Conservation (phyloP, 2,329 filamentous ascomycete genomes). For the Pseudogymnoascus sp. region DNA sequence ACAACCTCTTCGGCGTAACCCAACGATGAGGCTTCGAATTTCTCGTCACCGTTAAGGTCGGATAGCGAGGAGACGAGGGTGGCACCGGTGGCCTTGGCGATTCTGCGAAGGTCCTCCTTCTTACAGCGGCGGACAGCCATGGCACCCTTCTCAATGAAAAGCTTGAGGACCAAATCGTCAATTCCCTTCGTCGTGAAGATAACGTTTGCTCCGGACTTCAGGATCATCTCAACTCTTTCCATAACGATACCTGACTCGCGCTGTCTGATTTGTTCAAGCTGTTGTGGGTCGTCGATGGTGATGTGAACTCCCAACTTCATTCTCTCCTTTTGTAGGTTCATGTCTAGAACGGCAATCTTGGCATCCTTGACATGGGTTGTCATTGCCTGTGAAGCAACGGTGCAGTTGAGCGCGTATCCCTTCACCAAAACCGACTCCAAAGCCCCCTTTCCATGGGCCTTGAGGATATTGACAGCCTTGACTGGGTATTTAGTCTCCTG, state of each 20-base stretch:
- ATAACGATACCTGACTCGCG: conserved; percentile 89
- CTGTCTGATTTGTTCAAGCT: conserved; percentile 93
- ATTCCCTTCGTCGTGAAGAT: conserved; percentile 97
- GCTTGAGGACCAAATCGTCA: conserved; percentile 89
- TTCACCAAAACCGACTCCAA: conserved; percentile 86
- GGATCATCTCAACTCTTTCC: conserved; percentile 91
- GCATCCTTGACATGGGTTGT: conserved; percentile 84
- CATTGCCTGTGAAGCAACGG: conserved; percentile 97
- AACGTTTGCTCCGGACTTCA: conserved; percentile 95
- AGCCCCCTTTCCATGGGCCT: conserved; percentile 91
- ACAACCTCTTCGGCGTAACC: conserved; percentile 90
- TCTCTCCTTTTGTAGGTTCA: conserved; percentile 97
- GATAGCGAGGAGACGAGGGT: conserved; percentile 89
- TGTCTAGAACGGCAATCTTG: conserved; percentile 94
- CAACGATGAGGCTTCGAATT: conserved; percentile 83
- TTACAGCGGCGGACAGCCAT: conserved; percentile 96
- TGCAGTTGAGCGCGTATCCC: conserved; percentile 97
- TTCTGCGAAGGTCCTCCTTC: conserved; percentile 94
- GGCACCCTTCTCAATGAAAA: conserved; percentile 87
- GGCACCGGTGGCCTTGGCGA: conserved; percentile 91
- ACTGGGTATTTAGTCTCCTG: conserved; percentile 94
- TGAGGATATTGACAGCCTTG: conserved; percentile 97
- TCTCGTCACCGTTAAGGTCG: conserved; percentile 95
- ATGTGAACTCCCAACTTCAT: conserved; percentile 99
- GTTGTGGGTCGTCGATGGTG: conserved; percentile 92